Evolutionary conservation across 345 rosid genomes (phyloP).

Genomic region (Turritis glabra): DNA sequence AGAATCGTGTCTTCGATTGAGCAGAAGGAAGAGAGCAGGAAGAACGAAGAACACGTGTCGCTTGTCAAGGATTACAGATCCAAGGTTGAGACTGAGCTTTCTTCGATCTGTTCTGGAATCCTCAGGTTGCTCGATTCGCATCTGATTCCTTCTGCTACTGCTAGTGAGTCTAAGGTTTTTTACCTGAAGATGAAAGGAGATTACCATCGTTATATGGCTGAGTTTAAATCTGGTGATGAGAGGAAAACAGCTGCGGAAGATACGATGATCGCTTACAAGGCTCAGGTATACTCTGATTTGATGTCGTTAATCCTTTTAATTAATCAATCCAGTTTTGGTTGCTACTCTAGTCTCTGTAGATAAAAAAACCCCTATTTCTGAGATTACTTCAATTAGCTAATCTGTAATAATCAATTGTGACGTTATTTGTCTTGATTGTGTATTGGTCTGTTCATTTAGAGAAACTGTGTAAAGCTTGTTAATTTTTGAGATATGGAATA

Average conservation of each 20-base stretch:
- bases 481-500: neutral
- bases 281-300: conserved; percentile 48
- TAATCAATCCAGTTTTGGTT: neutral
- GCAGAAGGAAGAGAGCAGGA: conserved; percentile 61
- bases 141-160: conserved; percentile 51
- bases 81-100: conserved; percentile 58
- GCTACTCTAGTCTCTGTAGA: neutral
- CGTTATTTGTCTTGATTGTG: too few relatives aligned
- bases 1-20: conserved; percentile 45
- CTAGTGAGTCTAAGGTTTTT: conserved; percentile 64
- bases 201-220: conserved; percentile 50
- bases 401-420: too few relatives aligned
- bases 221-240: conserved; percentile 57
- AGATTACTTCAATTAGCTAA: neutral
- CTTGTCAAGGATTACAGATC: conserved; percentile 71
- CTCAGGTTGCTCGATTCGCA: conserved; percentile 49
- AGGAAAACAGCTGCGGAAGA: conserved; percentile 66
- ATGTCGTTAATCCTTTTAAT: neutral
- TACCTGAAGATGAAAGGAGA: conserved; percentile 73
- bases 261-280: conserved; percentile 51
- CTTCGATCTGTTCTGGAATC: conserved; percentile 48
- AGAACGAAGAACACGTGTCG: conserved; percentile 62
- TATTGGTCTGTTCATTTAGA: neutral
- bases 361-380: neutral
- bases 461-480: neutral